phyloP scores from a whole-genome alignment of 2,329 filamentous ascomycete genomes.

The Colletotrichum tropicicola region DNA sequence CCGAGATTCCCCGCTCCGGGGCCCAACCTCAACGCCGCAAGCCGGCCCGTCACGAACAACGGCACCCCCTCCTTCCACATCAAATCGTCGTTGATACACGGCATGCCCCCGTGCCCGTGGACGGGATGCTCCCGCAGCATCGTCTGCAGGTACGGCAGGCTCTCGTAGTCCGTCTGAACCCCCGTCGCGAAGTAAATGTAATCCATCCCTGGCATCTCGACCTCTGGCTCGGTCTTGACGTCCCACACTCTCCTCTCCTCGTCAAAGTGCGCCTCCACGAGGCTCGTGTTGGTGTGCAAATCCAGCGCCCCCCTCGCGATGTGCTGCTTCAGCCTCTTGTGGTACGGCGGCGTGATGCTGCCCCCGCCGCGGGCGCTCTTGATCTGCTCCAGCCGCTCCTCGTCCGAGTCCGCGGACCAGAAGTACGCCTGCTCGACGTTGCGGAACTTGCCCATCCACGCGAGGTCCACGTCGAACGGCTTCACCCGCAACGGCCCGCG shows the following conservation, averaged over 20 bases:
- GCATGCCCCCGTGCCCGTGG: conserved; percentile 70
- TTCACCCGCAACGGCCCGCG: conserved; percentile 69
- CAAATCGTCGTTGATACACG: conserved; percentile 78
- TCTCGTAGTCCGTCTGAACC: conserved; percentile 68
- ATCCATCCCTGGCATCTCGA: conserved; percentile 66
- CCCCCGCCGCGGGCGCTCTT: conserved; percentile 75
- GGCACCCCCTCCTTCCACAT: conserved; percentile 80
- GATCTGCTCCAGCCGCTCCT: conserved; percentile 73
- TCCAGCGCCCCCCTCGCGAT: conserved; percentile 58
- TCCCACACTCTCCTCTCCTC: conserved; percentile 47
- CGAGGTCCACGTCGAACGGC: conserved; percentile 79
- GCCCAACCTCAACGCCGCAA: conserved; percentile 74
- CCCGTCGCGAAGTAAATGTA: conserved; percentile 83
- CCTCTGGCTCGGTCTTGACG: conserved; percentile 61
- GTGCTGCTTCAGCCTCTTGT: conserved; percentile 73
- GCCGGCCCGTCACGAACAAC: conserved; percentile 74
- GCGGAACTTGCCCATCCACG: conserved; percentile 85
- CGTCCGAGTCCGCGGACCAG: conserved; percentile 78
- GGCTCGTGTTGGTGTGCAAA: conserved; percentile 65
- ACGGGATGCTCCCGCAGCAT: conserved; percentile 70
- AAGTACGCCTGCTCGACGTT: conserved; percentile 81
- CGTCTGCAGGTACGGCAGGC: conserved; percentile 67
- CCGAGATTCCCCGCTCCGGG: conserved; percentile 79
- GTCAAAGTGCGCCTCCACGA: conserved; percentile 62
- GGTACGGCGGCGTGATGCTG: conserved; percentile 76